Conservation (phyloP, 352 stramenopile species). For the Phytophthora europaea region DNA sequence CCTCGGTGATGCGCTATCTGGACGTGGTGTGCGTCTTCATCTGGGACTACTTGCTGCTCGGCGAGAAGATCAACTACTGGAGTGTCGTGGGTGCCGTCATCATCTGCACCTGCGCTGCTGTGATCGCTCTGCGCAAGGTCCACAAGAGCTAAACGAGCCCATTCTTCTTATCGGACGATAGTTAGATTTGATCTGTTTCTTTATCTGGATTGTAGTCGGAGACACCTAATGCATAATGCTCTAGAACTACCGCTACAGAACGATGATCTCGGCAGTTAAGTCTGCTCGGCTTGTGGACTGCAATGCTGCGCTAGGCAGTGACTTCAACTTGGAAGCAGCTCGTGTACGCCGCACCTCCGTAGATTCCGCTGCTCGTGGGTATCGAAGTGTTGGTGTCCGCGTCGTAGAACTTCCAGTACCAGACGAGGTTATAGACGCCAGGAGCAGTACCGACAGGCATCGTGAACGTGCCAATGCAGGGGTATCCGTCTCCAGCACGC, state of each 20-base stretch:
- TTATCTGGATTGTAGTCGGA: constrained; percentile 6
- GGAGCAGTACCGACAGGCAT: constrained; percentile 55
- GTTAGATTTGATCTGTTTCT: constrained; percentile 14
- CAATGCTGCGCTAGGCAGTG: constrained; percentile 15
- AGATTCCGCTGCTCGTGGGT: constrained; percentile 52
- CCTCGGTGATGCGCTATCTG: constrained; percentile 87
- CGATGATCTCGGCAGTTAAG: constrained; percentile 13
- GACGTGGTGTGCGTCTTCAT: constrained; percentile 90
- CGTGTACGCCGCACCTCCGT: constrained; percentile 67
- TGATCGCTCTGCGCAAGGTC: constrained; percentile 73
- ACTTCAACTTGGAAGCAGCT: constrained; percentile 75
- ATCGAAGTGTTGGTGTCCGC: constrained; percentile 57
- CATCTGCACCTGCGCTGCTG: constrained; percentile 70
- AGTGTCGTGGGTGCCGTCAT: constrained; percentile 76
- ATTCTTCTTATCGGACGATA: constrained; percentile 9
- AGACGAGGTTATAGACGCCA: constrained; percentile 73
- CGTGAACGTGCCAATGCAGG: constrained; percentile 60
- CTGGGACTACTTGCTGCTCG: constrained; percentile 72
- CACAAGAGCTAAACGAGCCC: constrained; percentile 29
- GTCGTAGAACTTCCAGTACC: constrained; percentile 82
- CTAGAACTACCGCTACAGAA: constrained; percentile 9
- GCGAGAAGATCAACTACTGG: constrained; percentile 78
- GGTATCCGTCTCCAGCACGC: constrained; percentile 59
- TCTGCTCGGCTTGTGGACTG: not conserved
- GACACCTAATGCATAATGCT: constrained; percentile 8